phyloP scores from a whole-genome alignment of 352 stramenopile genomes.

The Pythium phragmitis region DNA sequence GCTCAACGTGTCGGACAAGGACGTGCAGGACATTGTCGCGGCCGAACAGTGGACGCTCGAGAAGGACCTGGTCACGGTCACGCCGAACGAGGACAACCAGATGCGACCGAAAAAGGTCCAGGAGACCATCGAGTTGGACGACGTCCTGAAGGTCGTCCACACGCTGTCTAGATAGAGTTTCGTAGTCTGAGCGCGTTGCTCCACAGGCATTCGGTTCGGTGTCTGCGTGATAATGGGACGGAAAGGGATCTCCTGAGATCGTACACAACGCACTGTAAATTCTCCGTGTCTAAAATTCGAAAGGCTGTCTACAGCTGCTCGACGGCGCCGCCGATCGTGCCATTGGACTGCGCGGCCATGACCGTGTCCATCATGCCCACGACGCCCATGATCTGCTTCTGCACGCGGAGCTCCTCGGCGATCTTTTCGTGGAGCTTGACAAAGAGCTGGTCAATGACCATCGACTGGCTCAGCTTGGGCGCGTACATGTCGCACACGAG shows the following conservation, averaged over 20 bases:
- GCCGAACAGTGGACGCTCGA: slow-evolving; percentile 72
- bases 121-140: slow-evolving; percentile 85
- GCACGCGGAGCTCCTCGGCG: slow-evolving; percentile 78
- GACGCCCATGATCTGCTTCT: slow-evolving; percentile 84
- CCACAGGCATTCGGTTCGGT: no score
- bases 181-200: slow-evolving; percentile 13
- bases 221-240: background rate
- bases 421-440: slow-evolving; percentile 90
- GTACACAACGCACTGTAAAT: slow-evolving; percentile 24
- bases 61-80: slow-evolving; percentile 54
- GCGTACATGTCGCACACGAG: slow-evolving; percentile 93
- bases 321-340: slow-evolving; percentile 35
- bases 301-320: slow-evolving; percentile 23
- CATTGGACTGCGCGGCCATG: slow-evolving; percentile 83
- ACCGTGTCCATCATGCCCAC: slow-evolving; percentile 90
- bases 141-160: slow-evolving; percentile 86
- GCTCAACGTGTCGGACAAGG: slow-evolving; percentile 68
- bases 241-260: slow-evolving; percentile 11
- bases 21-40: slow-evolving; percentile 52
- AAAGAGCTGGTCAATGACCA: slow-evolving; percentile 94
- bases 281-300: slow-evolving; percentile 13
- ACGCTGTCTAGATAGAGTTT: slow-evolving; percentile 83
- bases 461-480: slow-evolving; percentile 88
- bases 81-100: slow-evolving; percentile 79
- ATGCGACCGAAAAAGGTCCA: slow-evolving; percentile 87